These are phyloP conservation scores for Gaeumannomyces sp. DNA, from an alignment of 2,329 filamentous ascomycete genomes.

Conservation along the genomic window DNA sequence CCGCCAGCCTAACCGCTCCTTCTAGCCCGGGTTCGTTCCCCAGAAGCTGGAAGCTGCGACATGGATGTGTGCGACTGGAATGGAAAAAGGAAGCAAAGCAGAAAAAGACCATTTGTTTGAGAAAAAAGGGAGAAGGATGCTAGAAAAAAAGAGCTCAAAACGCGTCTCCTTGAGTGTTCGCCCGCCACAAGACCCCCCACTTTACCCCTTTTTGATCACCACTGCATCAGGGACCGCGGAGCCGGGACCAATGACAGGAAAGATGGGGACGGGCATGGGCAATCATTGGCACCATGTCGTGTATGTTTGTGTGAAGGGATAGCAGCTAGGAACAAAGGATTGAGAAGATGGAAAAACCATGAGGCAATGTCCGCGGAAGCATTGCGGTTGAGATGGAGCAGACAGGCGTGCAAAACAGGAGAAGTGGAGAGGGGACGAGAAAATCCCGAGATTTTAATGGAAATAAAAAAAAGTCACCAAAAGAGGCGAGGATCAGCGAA, in stretches of 20 bases:
- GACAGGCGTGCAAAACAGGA: not conserved
- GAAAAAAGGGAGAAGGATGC: not conserved
- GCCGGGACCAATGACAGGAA: slow-evolving; percentile 3
- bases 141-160: not conserved
- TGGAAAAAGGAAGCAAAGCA: not conserved
- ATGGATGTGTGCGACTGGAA: not conserved
- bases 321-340: not conserved
- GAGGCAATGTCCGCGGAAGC: not conserved
- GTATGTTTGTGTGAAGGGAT: not conserved
- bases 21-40: not conserved
- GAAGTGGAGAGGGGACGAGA: not conserved
- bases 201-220: not conserved
- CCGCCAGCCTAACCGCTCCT: too few species aligned
- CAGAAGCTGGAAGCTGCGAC: not conserved
- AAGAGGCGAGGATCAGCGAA: not conserved
- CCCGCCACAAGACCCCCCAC: not conserved
- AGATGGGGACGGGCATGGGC: not conserved
- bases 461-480: not conserved
- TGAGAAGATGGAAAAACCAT: not conserved
- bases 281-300: not conserved
- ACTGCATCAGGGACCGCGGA: not conserved
- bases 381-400: not conserved
- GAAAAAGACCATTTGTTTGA: not conserved
- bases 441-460: not conserved
- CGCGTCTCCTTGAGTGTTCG: not conserved